Conservation (phyloP, 208 protist genomes). For the Leishmania tarentolae region DNA sequence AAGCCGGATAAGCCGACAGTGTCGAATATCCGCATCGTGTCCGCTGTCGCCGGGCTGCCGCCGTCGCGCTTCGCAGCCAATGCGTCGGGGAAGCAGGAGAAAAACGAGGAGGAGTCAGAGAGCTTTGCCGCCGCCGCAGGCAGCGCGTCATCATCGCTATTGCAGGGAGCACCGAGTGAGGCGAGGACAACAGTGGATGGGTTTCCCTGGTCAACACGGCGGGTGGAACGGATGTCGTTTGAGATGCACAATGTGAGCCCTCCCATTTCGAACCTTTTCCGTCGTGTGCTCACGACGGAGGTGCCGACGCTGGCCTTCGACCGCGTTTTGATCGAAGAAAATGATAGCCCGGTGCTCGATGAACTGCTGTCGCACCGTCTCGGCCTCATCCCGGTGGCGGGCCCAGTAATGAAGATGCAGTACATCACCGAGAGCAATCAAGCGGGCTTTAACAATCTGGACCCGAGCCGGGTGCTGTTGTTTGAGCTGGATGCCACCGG, state of each 20-base stretch:
- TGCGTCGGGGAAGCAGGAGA: slow-evolving; percentile 14
- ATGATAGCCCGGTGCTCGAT: slow-evolving; percentile 98
- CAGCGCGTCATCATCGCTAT: slow-evolving; percentile 7
- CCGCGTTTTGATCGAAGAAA: slow-evolving; percentile 96
- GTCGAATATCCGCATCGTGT: slow-evolving; percentile 73
- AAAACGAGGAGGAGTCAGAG: slow-evolving; percentile 36
- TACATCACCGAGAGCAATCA: slow-evolving; percentile 71
- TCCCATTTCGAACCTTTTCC: slow-evolving; percentile 97
- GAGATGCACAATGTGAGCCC: slow-evolving; percentile 80
- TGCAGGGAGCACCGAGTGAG: neutral
- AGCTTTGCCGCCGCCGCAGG: neutral
- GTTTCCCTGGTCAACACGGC: slow-evolving; percentile 62
- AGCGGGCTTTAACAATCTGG: slow-evolving; percentile 61
- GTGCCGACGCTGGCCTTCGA: slow-evolving; percentile 99
- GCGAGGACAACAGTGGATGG: slow-evolving; percentile 26
- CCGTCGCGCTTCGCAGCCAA: slow-evolving; percentile 18
- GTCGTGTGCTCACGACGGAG: slow-evolving; percentile 97
- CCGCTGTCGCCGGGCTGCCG: slow-evolving; percentile 64
- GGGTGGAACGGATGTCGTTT: slow-evolving; percentile 82
- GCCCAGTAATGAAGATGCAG: slow-evolving; percentile 92
- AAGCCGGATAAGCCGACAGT: slow-evolving; percentile 65
- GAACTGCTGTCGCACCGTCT: slow-evolving; percentile 97
- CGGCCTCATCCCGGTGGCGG: slow-evolving; percentile 97
- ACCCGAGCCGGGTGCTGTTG: slow-evolving; percentile 73
- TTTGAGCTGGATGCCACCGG: slow-evolving; percentile 85